A percentile compares a stretch with the other conserved stretches of the same genome.
phyloP scores from a whole-genome alignment of 768 basidiomycete species.

The Agrocybe pediades region DNA sequence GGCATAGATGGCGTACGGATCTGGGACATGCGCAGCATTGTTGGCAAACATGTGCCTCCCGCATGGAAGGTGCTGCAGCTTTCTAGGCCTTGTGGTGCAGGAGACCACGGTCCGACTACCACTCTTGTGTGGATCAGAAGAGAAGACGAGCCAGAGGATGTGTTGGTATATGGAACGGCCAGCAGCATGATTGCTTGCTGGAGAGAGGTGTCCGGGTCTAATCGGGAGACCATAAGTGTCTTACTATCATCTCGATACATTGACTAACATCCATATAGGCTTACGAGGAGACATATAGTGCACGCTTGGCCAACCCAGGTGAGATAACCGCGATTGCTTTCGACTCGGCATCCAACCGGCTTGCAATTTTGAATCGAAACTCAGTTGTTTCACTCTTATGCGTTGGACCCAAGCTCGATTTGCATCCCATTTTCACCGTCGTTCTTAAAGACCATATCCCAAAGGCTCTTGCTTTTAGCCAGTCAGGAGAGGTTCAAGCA shows the following conservation, averaged over 20 bases:
- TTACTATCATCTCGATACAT: background rate
- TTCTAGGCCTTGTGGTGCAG: background rate
- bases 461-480: background rate
- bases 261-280: background rate
- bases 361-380: constrained; percentile 1
- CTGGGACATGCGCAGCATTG: background rate
- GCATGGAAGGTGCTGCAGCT: background rate
- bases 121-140: background rate
- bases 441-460: constrained; percentile 3
- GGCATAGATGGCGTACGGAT: background rate
- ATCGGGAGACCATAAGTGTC: background rate
- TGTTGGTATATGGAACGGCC: background rate
- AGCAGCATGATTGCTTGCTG: background rate
- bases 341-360: background rate
- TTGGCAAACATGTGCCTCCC: background rate
- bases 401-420: background rate
- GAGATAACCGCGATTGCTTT: constrained; percentile 3
- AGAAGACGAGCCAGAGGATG: background rate
- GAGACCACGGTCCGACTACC: background rate
- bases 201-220: background rate
- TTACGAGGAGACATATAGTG: background rate
- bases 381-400: background rate
- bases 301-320: background rate
- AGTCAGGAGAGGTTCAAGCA: background rate
- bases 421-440: background rate